Evolutionary conservation across 305 asterid genomes (phyloP).

Genomic region (Fraxinus dipetala): DNA sequence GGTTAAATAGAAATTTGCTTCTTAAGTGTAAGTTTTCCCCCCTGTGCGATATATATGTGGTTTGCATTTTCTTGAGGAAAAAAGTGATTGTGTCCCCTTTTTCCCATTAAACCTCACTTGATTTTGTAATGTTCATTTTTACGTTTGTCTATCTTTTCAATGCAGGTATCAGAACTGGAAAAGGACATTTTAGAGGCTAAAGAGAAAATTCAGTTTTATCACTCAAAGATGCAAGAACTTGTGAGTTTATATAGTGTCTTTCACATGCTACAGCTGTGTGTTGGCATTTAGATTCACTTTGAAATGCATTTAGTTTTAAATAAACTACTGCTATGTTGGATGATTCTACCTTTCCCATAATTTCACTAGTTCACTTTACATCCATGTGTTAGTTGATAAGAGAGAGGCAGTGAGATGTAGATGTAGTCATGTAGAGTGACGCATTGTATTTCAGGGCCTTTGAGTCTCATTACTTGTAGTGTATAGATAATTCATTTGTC

Average conservation of each 20-base stretch:
- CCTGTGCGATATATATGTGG: neutral
- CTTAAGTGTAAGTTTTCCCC: neutral
- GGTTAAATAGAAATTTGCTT: neutral
- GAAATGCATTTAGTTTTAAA: neutral
- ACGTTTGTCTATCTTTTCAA: constrained; percentile 8
- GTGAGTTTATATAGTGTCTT: constrained; percentile 50
- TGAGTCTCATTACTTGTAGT: neutral
- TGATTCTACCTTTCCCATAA: neutral
- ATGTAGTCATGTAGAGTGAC: neutral
- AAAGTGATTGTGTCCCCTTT: neutral
- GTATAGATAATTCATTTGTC: neutral
- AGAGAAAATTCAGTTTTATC: constrained; percentile 81
- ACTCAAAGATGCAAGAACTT: constrained; percentile 92
- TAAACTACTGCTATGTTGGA: neutral
- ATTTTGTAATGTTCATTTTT: constrained; percentile 15
- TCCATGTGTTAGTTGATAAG: neutral
- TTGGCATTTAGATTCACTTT: constrained; percentile 8
- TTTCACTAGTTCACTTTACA: neutral
- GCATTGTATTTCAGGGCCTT: neutral
- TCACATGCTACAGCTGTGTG: neutral
- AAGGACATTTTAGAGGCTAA: constrained; percentile 85
- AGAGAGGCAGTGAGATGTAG: neutral
- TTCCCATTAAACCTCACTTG: constrained; percentile 3
- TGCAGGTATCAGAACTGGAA: constrained; percentile 91
- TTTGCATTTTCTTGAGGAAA: neutral